Base-by-base conservation (phyloP, 2,329 filamentous ascomycete species). In the Trichoderma aggressivum region DNA sequence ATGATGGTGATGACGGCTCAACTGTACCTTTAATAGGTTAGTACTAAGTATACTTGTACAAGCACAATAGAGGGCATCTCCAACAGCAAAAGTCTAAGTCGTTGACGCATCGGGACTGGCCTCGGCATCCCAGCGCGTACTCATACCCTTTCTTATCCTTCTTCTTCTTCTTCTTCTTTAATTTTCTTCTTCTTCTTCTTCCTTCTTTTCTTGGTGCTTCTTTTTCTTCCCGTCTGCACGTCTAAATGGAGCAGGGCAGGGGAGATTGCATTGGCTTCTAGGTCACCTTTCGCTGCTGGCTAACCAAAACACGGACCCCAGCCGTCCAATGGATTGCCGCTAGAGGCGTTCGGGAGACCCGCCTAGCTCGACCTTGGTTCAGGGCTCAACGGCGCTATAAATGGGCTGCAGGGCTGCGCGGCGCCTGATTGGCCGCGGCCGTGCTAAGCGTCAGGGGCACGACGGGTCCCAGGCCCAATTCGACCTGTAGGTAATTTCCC, bases 381-480 rank as follows among this genome's bases (percentile, higher is more conserved):
- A 60, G 28, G 39, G 43, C 28, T 36, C 66, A 30, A 28, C 30
- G 67, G 28, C 67, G 58, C 58, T 56, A 70, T 70, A 63, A 60
- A 60, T 50, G 65, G 64, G 21, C 58, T 63, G 59, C 59, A 55
- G 30, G 43, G 58, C 58, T 53, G 59, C 30, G 39, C 30, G 58
- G 67, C 60, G 30, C 56, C 56, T 59, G 32, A 70, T 70, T 70
- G 68, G 68, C 68, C 50, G 53, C 59, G 3, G 32, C 14, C 18
- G 18, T 18, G n/a, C n/a, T 60, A 70, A 70, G 67, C 59, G 67
- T 62, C 67, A 70, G 67, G 67, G 67, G 67, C 67, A 62, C 47
- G 21, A 59, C 56, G 56, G 56, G 56, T 32, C 56, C 3, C n/a
- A 14, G 56, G 28, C 56, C 56, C 30, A 59, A 59, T 59, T 53